Evolutionary conservation across 176 grass and related monocot species (phyloP), one percentile per base, ranked within the genome.

Genomic region (Secale cereale): DNA sequence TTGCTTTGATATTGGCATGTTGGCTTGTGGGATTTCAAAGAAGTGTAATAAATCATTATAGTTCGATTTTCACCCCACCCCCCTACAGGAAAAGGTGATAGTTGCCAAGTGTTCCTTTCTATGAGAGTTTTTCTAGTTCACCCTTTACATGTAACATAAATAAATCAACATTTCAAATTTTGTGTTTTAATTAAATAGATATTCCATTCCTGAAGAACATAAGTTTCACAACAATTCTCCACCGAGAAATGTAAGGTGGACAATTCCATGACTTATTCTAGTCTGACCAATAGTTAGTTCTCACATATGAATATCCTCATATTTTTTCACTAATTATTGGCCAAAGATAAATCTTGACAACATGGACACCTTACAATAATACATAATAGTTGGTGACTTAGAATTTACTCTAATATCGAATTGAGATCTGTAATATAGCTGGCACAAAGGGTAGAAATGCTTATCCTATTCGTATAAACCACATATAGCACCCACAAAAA

Each of bases 41-140:
- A 68, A 25, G 12, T 54, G 2, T 11, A 1, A 20, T 48, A 48
- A 26, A 27, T 13, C 1, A 25, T 7, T 60, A 43, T 23, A 45
- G 37, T 10, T 29, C 19, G 0, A 14, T 13, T 56, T 77, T 45
- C 6, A 3, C 2, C 0, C 0, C 3, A 19, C 62, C 15, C 0
- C 37, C 29, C 15, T 10, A 65, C 2, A 6, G 22, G 46, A 45
- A 7, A 6, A 1, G 27, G 43, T 15, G 27, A 35, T 16, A 43
- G 5, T 64, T 28, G 25, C 13, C n/a, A 13, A 72, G 12, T 7
- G 13, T 13, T 45, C 46, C 16, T 15, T 27, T 45, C 15, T 14
- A 39, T 13, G 35, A 39, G 70, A 27, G 3, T 1, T 6, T 72
- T 23, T 45, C 39, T 77, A 19, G 11, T 11, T 15, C 10, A 48